Evolutionary conservation across 2,329 filamentous ascomycete genomes (phyloP).

Genomic region (Neocucurbitaria cava): DNA sequence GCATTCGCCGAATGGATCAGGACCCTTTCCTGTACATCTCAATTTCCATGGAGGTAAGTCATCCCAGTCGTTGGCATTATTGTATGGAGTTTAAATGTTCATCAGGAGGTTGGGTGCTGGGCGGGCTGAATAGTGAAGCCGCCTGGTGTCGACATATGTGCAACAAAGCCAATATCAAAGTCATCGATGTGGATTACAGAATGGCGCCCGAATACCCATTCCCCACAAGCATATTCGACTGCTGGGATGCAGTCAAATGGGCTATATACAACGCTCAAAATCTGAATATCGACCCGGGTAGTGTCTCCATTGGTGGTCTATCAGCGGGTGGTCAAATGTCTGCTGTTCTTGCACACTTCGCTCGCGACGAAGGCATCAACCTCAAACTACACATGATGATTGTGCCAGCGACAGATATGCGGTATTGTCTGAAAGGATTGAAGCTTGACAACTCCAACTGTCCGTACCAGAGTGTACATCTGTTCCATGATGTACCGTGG

Average conservation of each 20-base stretch:
- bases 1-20: conserved; percentile 13
- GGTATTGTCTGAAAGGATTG: conserved; percentile 14
- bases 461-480: conserved; percentile 16
- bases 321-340: conserved; percentile 53
- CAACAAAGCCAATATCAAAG: conserved; percentile 16
- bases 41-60: conserved; percentile 17
- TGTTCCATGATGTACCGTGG: conserved; percentile 23
- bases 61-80: not conserved
- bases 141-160: conserved; percentile 20
- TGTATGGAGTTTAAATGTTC: not conserved
- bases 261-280: conserved; percentile 27
- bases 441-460: conserved; percentile 9
- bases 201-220: conserved; percentile 60
- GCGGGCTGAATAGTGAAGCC: conserved; percentile 16
- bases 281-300: conserved; percentile 18
- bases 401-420: conserved; percentile 22
- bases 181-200: conserved; percentile 57
- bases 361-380: conserved; percentile 18
- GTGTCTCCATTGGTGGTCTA: conserved; percentile 55
- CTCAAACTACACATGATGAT: conserved; percentile 21
- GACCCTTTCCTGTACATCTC: conserved; percentile 13
- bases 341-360: conserved; percentile 20
- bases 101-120: conserved; percentile 20
- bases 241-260: conserved; percentile 55
- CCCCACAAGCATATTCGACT: conserved; percentile 59